phyloP scores from a whole-genome alignment of 2,329 filamentous ascomycete species.

The Colletotrichum costaricense region DNA sequence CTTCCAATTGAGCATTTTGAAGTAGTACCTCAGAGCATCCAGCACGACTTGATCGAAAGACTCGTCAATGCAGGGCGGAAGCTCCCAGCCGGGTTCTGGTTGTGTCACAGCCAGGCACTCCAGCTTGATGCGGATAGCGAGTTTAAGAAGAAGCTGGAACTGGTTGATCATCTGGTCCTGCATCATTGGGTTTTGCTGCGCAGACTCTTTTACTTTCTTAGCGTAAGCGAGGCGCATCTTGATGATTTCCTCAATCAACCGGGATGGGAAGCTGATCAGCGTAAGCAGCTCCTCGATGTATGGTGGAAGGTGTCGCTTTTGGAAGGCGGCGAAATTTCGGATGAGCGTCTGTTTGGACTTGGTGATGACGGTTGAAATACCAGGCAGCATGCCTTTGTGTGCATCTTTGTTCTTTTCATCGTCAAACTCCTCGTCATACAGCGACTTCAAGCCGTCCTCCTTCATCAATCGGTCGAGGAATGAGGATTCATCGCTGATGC shows the following conservation, averaged over 20 bases:
- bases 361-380: slow-evolving; percentile 86
- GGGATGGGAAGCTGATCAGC: slow-evolving; percentile 95
- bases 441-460: slow-evolving; percentile 91
- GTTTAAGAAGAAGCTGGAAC: slow-evolving; percentile 91
- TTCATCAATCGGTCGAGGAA: slow-evolving; percentile 96
- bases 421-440: slow-evolving; percentile 76
- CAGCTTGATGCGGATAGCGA: slow-evolving; percentile 92
- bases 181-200: slow-evolving; percentile 92
- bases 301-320: slow-evolving; percentile 89
- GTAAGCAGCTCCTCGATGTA: slow-evolving; percentile 97
- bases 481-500: slow-evolving; percentile 88
- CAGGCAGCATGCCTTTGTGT: slow-evolving; percentile 81
- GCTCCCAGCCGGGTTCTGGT: slow-evolving; percentile 91
- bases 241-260: slow-evolving; percentile 96
- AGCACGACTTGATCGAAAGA: slow-evolving; percentile 93
- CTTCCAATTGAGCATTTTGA: slow-evolving; percentile 99
- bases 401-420: slow-evolving; percentile 49
- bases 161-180: slow-evolving; percentile 98
- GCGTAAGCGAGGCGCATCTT: slow-evolving; percentile 91
- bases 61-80: slow-evolving; percentile 96
- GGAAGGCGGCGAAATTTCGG: slow-evolving; percentile 84
- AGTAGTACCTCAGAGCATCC: slow-evolving; percentile 96
- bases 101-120: slow-evolving; percentile 87
- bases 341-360: slow-evolving; percentile 96
- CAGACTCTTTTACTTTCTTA: slow-evolving; percentile 93